Evolutionary conservation across 2,329 filamentous ascomycete genomes (phyloP).

Genomic region (Talaromyces sp.): DNA sequence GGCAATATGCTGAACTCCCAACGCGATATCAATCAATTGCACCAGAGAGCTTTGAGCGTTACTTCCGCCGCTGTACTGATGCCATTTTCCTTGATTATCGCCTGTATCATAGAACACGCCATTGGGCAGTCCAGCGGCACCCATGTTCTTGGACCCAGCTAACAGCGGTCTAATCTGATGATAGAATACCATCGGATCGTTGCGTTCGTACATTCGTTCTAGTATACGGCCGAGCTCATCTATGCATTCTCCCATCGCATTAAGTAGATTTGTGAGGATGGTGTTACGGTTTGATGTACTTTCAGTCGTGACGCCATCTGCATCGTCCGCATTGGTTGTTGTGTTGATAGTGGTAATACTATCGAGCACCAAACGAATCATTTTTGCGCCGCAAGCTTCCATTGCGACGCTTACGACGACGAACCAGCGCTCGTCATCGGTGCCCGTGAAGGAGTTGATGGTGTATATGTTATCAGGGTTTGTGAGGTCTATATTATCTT

Average conservation of each 20-base stretch:
- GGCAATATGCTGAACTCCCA: conserved; percentile 50
- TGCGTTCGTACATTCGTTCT: conserved; percentile 54
- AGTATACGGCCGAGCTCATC: conserved; percentile 44
- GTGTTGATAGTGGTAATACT: conserved; percentile 47
- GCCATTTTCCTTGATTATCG: conserved; percentile 49
- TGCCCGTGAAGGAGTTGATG: conserved; percentile 39
- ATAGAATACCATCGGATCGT: conserved; percentile 51
- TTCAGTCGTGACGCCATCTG: conserved; percentile 14
- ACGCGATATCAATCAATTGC: conserved; percentile 55
- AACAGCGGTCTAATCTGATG: conserved; percentile 53
- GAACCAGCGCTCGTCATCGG: conserved; percentile 48
- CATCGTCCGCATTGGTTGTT: conserved; percentile 32
- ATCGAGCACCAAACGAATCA: conserved; percentile 48
- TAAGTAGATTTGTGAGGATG: conserved; percentile 40
- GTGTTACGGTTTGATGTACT: conserved; percentile 1
- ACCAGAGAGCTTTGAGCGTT: conserved; percentile 57
- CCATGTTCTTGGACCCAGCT: conserved; percentile 57
- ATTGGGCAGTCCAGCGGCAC: conserved; percentile 49
- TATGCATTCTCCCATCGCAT: conserved; percentile 43
- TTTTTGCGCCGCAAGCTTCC: conserved; percentile 50
- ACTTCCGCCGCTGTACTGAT: conserved; percentile 54
- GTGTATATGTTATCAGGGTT: conserved; percentile 38
- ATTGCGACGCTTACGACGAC: conserved; percentile 54
- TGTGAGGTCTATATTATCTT: conserved; percentile 30
- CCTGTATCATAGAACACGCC: conserved; percentile 56